Evolutionary conservation across 169 alveolate genomes (phyloP).

Genomic region (Fabrea salina): DNA sequence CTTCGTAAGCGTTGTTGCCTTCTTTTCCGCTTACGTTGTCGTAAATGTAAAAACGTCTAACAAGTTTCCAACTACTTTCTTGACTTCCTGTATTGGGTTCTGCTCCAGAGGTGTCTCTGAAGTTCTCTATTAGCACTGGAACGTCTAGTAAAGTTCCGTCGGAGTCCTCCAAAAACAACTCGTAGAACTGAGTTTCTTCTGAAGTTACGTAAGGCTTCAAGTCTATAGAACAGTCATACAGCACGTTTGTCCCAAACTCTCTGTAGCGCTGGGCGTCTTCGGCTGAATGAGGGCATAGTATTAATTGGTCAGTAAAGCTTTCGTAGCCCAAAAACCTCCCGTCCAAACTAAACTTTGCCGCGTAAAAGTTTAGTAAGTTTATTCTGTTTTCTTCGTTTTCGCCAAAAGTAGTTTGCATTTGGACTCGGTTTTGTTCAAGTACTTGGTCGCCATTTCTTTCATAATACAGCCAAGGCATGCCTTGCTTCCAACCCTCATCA

Average conservation of each 20-base stretch:
- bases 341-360: conserved; percentile 40
- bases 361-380: conserved; percentile 24
- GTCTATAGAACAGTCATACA: conserved; percentile 33
- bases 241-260: conserved; percentile 50
- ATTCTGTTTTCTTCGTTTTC: neutral
- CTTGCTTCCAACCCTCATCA: conserved; percentile 44
- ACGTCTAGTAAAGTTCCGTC: conserved; percentile 47
- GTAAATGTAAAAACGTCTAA: conserved; percentile 53
- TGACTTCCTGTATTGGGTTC: conserved; percentile 31
- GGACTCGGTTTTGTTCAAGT: conserved; percentile 15
- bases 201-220: neutral
- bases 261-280: conserved; percentile 31
- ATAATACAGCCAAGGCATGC: conserved; percentile 51
- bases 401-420: conserved; percentile 42
- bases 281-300: conserved; percentile 38
- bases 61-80: conserved; percentile 38
- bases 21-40: conserved; percentile 57
- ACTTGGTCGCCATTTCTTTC: neutral
- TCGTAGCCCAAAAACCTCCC: conserved; percentile 53
- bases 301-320: conserved; percentile 29
- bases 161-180: conserved; percentile 41
- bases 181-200: conserved; percentile 37
- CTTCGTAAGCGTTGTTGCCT: conserved; percentile 32
- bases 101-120: conserved; percentile 27
- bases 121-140: conserved; percentile 50